phyloP scores from a whole-genome alignment of 257 asterid genomes.

The Solanum tacnaense region DNA sequence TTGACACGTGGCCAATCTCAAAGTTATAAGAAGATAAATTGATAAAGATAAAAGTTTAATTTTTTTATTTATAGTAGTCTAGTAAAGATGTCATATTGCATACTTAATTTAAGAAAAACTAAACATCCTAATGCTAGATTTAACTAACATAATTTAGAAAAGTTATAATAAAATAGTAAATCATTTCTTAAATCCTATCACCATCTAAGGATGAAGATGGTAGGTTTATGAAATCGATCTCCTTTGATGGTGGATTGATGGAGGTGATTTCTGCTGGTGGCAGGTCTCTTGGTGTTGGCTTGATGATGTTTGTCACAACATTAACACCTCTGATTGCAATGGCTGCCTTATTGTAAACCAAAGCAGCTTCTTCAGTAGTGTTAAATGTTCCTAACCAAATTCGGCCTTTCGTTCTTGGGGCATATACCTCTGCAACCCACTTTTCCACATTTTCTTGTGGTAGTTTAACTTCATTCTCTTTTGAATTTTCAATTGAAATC shows the following conservation, averaged over 20 bases:
- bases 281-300: not conserved
- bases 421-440: not conserved
- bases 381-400: not conserved
- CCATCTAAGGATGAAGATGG: not conserved
- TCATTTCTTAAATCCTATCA: not conserved
- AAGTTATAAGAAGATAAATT: too few relatives aligned
- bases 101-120: too few relatives aligned
- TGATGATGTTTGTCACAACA: not conserved
- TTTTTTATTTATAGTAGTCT: too few relatives aligned
- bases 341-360: not conserved
- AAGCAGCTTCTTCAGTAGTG: not conserved
- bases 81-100: too few relatives aligned
- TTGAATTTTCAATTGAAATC: too few relatives aligned
- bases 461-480: too few relatives aligned
- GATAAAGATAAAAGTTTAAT: too few relatives aligned
- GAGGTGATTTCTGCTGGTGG: too few relatives aligned
- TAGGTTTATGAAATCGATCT: not conserved
- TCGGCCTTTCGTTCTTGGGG: not conserved
- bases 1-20: too few relatives aligned
- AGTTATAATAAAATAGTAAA: too few relatives aligned
- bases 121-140: too few relatives aligned
- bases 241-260: not conserved
- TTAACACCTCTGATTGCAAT: not conserved
- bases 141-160: too few relatives aligned
- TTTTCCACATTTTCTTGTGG: not conserved